A percentile compares a stretch with the other conserved stretches of the same genome.
Conservation (phyloP, 1,284 basidiomycete species). For the Cystobasidium sp. region DNA sequence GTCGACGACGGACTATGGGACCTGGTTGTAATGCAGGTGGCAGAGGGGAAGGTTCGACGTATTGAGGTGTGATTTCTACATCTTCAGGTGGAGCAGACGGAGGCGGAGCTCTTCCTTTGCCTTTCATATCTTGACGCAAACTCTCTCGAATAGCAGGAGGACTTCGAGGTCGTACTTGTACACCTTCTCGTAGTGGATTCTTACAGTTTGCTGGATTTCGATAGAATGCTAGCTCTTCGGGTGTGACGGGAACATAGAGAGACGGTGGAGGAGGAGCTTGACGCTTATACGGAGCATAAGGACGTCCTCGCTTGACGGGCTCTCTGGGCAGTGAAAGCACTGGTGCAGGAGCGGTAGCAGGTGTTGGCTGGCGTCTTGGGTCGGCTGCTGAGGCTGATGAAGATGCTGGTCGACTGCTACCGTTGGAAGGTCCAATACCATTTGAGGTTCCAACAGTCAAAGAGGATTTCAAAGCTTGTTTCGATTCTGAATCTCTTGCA, state of each 20-base stretch:
- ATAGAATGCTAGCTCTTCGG: slow-evolving; percentile 29
- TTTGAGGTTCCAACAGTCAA: neutral
- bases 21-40: slow-evolving; percentile 25
- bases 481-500: neutral
- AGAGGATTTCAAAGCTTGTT: neutral
- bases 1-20: neutral
- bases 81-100: slow-evolving; percentile 14
- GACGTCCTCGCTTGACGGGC: slow-evolving; percentile 31
- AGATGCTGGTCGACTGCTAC: neutral
- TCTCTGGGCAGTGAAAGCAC: neutral
- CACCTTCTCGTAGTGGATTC: slow-evolving; percentile 35
- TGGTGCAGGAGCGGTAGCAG: neutral
- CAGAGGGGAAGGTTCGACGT: slow-evolving; percentile 29
- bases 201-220: slow-evolving; percentile 36
- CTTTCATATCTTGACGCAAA: slow-evolving; percentile 27
- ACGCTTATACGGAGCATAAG: slow-evolving; percentile 24
- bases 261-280: slow-evolving; percentile 30
- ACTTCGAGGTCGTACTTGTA: slow-evolving; percentile 13
- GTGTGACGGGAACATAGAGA: slow-evolving; percentile 31
- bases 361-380: slow-evolving; percentile 1
- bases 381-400: slow-evolving; percentile 7
- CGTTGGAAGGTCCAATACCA: neutral
- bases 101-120: slow-evolving; percentile 21
- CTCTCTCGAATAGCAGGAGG: slow-evolving; percentile 9
- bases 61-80: slow-evolving; percentile 27